A percentile compares a stretch with the other conserved stretches of the same genome.
Conservation (phyloP, 768 basidiomycete species). For the Psilocybe cubensis region DNA sequence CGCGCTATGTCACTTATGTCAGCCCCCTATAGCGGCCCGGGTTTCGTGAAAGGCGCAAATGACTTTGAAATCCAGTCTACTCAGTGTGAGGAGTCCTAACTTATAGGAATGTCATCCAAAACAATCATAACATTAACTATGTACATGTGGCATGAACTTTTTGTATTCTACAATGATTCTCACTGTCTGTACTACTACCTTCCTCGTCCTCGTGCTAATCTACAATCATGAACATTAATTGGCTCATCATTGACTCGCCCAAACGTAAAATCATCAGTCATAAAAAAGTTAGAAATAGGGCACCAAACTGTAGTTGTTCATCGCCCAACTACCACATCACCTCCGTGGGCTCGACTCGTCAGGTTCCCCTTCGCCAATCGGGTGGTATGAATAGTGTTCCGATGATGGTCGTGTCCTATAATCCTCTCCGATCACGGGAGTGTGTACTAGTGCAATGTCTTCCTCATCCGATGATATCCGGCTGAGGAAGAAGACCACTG, state of each 20-base stretch:
- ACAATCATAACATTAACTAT: no score
- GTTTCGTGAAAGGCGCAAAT: no score
- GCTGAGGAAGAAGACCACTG: constrained; percentile 50
- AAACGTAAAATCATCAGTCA: neutral
- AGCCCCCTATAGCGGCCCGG: no score
- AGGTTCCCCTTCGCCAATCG: constrained; percentile 10
- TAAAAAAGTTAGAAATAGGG: neutral
- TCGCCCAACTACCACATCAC: neutral
- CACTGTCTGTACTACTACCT: no score
- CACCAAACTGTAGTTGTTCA: neutral
- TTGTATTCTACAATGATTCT: neutral
- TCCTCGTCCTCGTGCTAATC: no score
- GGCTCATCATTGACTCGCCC: neutral
- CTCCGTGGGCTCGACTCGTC: constrained; percentile 1
- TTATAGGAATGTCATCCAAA: neutral
- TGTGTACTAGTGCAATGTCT: constrained; percentile 22
- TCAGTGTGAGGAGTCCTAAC: neutral
- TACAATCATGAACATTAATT: neutral
- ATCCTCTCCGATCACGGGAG: constrained; percentile 9
- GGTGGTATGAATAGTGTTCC: constrained; percentile 16
- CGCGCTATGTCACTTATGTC: no score
- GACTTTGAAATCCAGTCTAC: neutral
- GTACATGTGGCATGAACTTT: no score
- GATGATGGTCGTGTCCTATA: constrained; percentile 8
- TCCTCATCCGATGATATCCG: constrained; percentile 33